These are phyloP conservation scores for Pythium folliculosum DNA, from an alignment of 352 stramenopile genomes.

Conservation along the genomic window DNA sequence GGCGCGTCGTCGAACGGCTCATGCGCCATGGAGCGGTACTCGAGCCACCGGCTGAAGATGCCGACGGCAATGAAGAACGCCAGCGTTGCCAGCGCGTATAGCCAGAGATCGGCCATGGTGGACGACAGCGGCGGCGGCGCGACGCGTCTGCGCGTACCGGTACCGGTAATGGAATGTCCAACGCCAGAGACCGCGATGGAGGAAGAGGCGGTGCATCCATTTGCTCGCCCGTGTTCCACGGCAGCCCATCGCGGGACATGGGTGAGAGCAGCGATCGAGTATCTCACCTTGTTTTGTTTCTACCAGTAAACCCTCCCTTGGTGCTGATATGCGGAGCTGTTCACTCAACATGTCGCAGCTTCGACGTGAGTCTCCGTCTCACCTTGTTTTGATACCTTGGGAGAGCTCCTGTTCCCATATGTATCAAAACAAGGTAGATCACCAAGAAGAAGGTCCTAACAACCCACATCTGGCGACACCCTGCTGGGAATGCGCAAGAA, in stretches of 20 bases:
- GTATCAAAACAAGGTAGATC: no score
- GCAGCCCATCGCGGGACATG: neutral
- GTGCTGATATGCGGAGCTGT: no score
- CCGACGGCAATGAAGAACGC: slow-evolving; percentile 18
- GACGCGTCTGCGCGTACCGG: neutral
- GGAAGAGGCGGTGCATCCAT: slow-evolving; percentile 1
- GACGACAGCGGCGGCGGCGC: neutral
- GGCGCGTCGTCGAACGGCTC: slow-evolving; percentile 8
- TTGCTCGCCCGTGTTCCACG: neutral
- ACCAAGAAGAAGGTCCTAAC: no score
- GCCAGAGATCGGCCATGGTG: slow-evolving; percentile 12
- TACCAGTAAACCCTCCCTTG: no score
- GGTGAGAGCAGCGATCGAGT: no score
- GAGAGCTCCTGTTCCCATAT: no score
- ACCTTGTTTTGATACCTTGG: neutral
- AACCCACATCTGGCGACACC: no score
- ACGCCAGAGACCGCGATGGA: no score
- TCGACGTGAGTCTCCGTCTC: neutral
- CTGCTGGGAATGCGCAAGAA: slow-evolving; percentile 6
- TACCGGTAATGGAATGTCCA: neutral
- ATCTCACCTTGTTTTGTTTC: neutral
- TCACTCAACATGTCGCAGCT: no score
- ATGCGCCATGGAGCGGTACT: slow-evolving; percentile 9
- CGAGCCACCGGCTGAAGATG: slow-evolving; percentile 19
- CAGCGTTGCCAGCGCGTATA: slow-evolving; percentile 17